Percentiles rank a stretch among this genome's conserved stretches.
These are phyloP conservation scores for Vaccinium corymbosum DNA, from an alignment of 148 eudicot species.

Conservation along the genomic window DNA sequence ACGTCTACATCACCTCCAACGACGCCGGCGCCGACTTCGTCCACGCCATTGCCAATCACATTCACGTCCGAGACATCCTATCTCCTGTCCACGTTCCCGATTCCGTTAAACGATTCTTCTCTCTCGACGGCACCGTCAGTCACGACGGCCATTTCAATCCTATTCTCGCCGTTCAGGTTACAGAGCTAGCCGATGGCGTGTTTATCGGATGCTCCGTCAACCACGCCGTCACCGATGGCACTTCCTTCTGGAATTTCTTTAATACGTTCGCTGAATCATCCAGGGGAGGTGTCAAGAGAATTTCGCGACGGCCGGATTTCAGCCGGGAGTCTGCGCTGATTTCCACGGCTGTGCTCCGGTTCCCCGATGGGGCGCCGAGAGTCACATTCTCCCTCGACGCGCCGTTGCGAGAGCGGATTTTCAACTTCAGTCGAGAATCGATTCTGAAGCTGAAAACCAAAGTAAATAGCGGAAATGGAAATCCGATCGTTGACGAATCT, in stretches of 20 bases:
- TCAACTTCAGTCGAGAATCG: slow-evolving; percentile 63
- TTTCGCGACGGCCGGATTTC: slow-evolving; percentile 45
- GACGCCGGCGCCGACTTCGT: slow-evolving; percentile 56
- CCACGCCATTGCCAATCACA: slow-evolving; percentile 36
- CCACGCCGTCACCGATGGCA: slow-evolving; percentile 79
- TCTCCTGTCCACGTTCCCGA: slow-evolving; percentile 45
- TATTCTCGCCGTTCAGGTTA: slow-evolving; percentile 61
- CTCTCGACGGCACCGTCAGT: slow-evolving; percentile 50
- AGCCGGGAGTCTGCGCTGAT: slow-evolving; percentile 52
- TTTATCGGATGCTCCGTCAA: slow-evolving; percentile 67
- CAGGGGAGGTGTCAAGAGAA: slow-evolving; percentile 31
- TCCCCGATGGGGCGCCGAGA: slow-evolving; percentile 60
- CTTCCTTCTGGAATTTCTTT: slow-evolving; percentile 86
- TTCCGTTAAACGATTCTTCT: slow-evolving; percentile 42
- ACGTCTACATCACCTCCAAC: slow-evolving; percentile 50
- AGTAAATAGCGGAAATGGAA: slow-evolving; percentile 39
- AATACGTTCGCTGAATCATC: slow-evolving; percentile 63
- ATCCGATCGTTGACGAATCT: slow-evolving; percentile 16
- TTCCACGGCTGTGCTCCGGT: slow-evolving; percentile 45
- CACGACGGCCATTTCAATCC: slow-evolving; percentile 68
- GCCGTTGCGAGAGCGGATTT: slow-evolving; percentile 67
- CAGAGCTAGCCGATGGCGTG: slow-evolving; percentile 65
- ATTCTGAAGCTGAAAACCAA: slow-evolving; percentile 51
- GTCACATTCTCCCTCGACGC: slow-evolving; percentile 52
- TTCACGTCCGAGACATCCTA: slow-evolving; percentile 38